Percentiles rank a stretch among this genome's conserved stretches.
Evolutionary conservation across 108 stramenopile genomes (phyloP).

Genomic region (Chaetoceros tenuissimus): DNA sequence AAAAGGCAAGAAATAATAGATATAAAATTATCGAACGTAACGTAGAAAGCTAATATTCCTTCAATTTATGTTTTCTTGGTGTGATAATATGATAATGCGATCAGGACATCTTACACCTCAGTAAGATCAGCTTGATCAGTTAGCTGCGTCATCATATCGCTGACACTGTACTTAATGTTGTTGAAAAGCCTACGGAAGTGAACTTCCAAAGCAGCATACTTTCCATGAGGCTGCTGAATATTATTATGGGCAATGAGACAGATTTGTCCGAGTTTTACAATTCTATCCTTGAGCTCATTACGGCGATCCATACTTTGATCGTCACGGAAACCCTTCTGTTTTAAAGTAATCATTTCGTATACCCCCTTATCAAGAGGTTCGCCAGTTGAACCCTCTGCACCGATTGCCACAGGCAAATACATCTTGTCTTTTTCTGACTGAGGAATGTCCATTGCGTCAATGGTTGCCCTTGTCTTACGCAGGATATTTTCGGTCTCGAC

Average conservation of each 20-base stretch:
- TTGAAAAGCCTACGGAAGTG: conserved; percentile 83
- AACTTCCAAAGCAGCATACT: conserved; percentile 62
- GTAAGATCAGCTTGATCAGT: conserved; percentile 83
- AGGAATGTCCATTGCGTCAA: conserved; percentile 62
- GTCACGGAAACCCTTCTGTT: conserved; percentile 81
- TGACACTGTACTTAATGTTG: conserved; percentile 84
- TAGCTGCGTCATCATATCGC: conserved; percentile 88
- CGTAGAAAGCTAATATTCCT: too few relatives aligned
- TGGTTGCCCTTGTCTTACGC: conserved; percentile 36
- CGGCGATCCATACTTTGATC: conserved; percentile 65
- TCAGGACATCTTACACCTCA: conserved; percentile 47
- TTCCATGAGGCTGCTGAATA: conserved; percentile 87
- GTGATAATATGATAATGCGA: too few relatives aligned
- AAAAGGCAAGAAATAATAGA: too few relatives aligned
- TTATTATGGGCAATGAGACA: conserved; percentile 85
- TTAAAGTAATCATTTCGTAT: conserved; percentile 82
- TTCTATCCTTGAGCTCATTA: conserved; percentile 82
- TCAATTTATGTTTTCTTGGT: too few relatives aligned
- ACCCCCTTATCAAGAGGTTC: conserved; percentile 80
- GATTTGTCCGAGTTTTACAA: conserved; percentile 78
- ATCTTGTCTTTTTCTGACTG: conserved; percentile 70
- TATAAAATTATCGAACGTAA: too few relatives aligned
- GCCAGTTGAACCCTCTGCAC: conserved; percentile 42
- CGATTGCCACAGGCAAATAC: conserved; percentile 49
- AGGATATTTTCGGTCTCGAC: conserved; percentile 66